Conservation (phyloP, 2,329 filamentous ascomycete species). For the Arthrobotrys megalospora region DNA sequence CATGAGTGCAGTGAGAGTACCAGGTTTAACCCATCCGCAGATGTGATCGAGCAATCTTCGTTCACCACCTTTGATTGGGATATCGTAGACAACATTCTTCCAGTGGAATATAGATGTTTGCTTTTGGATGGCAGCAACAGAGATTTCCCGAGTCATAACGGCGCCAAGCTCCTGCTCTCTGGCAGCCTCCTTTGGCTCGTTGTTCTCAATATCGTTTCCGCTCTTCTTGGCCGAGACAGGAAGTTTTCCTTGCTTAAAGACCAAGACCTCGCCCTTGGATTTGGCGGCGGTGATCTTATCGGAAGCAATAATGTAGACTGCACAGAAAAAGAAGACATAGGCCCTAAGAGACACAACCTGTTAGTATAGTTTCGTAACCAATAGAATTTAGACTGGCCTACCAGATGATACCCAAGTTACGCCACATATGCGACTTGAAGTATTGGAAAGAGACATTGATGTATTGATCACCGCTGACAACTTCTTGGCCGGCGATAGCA, state of each 20-base stretch:
- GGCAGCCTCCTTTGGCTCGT: conserved; percentile 63
- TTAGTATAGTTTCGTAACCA: neutral
- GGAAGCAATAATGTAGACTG: conserved; percentile 76
- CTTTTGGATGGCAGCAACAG: conserved; percentile 71
- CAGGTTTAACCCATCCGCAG: conserved; percentile 81
- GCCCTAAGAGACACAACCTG: conserved; percentile 23
- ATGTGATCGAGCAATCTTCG: conserved; percentile 75
- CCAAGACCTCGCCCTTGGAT: conserved; percentile 82
- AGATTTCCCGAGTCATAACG: conserved; percentile 65
- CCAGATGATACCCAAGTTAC: conserved; percentile 79
- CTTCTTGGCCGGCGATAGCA: conserved; percentile 71
- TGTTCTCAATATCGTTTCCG: conserved; percentile 68
- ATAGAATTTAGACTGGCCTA: conserved; percentile 69
- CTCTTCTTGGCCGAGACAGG: conserved; percentile 66
- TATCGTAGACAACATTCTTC: conserved; percentile 86
- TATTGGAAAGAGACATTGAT: conserved; percentile 74
- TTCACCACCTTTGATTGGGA: conserved; percentile 74
- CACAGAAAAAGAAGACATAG: conserved; percentile 72
- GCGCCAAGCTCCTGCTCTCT: conserved; percentile 59
- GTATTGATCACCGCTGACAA: conserved; percentile 75
- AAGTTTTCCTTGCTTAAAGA: conserved; percentile 79
- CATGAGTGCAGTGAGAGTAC: conserved; percentile 84
- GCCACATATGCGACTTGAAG: conserved; percentile 75
- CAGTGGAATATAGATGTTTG: conserved; percentile 86
- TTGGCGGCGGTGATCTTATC: conserved; percentile 77